phyloP scores from a whole-genome alignment of 2,329 filamentous ascomycete genomes.

The Sporothrix humicola region DNA sequence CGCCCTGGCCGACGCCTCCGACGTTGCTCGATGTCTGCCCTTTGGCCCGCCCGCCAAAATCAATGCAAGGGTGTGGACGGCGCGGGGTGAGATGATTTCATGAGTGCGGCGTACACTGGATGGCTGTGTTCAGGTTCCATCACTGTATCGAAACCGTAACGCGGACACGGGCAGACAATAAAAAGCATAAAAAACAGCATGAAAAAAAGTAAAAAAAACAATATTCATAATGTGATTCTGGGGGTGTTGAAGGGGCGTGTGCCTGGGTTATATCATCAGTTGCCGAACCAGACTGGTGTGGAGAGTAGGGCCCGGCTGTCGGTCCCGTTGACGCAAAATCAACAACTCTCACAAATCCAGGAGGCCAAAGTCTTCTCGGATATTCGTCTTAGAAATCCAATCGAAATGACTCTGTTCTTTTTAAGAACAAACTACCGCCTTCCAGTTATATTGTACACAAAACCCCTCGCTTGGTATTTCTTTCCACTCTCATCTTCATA shows the following conservation, averaged over 20 bases:
- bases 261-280: conserved; percentile 15
- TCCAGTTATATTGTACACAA: not conserved
- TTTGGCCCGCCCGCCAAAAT: not conserved
- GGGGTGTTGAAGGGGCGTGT: not conserved
- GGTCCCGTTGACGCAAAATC: conserved; percentile 29
- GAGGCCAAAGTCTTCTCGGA: not conserved
- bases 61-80: not conserved
- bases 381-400: conserved; percentile 31
- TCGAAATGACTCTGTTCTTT: conserved; percentile 11
- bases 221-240: not conserved
- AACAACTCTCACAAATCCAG: conserved; percentile 18
- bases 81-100: conserved; percentile 5
- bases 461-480: not conserved
- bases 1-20: conserved; percentile 15
- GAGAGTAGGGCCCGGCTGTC: conserved; percentile 33
- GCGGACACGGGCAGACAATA: too few species aligned
- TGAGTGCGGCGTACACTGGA: not conserved
- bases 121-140: not conserved
- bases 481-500: not conserved
- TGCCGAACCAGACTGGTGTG: conserved; percentile 10
- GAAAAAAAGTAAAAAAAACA: too few species aligned
- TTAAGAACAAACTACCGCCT: conserved; percentile 9
- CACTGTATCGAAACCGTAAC: conserved; percentile 4
- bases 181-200: not conserved
- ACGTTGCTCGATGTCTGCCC: not conserved